These are phyloP conservation scores for Ustilago crameri DNA, from an alignment of 1,284 basidiomycete species.

Conservation along the genomic window DNA sequence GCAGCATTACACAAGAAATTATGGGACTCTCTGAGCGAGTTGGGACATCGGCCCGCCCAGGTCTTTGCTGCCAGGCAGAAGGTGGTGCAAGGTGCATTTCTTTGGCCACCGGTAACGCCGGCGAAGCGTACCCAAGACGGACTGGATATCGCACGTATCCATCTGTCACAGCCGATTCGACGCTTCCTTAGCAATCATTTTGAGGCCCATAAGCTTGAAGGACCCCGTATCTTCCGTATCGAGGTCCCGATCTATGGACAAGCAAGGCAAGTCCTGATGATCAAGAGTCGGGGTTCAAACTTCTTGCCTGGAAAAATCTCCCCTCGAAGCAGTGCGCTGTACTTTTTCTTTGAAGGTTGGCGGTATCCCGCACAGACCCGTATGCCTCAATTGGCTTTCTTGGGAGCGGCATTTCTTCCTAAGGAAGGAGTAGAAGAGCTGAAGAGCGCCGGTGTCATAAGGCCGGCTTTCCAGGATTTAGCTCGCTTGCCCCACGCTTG, in stretches of 20 bases:
- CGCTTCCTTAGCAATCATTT: not conserved
- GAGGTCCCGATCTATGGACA: not conserved
- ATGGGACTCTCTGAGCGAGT: too few relatives aligned
- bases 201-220: not conserved
- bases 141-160: not conserved
- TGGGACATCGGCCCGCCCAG: too few relatives aligned
- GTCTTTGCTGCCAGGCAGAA: too few relatives aligned
- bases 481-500: too few relatives aligned
- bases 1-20: not conserved
- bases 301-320: too few relatives aligned
- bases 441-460: not conserved
- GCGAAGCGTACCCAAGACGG: not conserved
- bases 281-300: too few relatives aligned
- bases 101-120: not conserved
- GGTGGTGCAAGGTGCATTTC: not conserved
- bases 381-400: not conserved
- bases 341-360: not conserved
- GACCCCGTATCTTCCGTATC: not conserved
- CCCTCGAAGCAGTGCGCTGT: not conserved
- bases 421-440: not conserved
- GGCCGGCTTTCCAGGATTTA: not conserved
- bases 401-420: not conserved
- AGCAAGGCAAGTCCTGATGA: not conserved
- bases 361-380: not conserved
- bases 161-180: not conserved